Conservation (phyloP, 768 basidiomycete genomes). For the Leccinum fibrillosum region DNA sequence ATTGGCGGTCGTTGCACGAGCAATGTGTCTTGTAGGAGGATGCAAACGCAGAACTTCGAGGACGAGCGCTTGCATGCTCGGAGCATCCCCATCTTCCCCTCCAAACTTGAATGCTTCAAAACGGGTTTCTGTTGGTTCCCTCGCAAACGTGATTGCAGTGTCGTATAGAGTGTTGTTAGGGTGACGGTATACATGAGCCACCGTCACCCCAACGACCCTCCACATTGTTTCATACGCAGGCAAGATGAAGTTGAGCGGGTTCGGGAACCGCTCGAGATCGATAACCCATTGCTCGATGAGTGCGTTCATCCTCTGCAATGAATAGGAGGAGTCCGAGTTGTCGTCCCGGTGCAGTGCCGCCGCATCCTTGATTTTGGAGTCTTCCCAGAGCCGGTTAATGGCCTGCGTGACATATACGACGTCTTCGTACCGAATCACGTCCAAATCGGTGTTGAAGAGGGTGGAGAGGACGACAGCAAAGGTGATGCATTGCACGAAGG, state of each 20-base stretch:
- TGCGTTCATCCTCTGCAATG: slow-evolving; percentile 34
- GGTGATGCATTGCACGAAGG: slow-evolving; percentile 43
- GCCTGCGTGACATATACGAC: slow-evolving; percentile 36
- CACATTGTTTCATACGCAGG: slow-evolving; percentile 64
- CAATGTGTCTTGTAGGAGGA: slow-evolving; percentile 25
- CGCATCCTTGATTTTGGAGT: slow-evolving; percentile 19
- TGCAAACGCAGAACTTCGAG: slow-evolving; percentile 28
- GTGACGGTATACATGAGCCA: slow-evolving; percentile 28
- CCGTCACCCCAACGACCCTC: slow-evolving; percentile 54
- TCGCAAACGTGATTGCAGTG: slow-evolving; percentile 25
- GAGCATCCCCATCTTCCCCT: slow-evolving; percentile 7
- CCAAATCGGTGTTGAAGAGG: slow-evolving; percentile 34
- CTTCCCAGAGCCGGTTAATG: slow-evolving; percentile 35
- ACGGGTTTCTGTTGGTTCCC: slow-evolving; percentile 18
- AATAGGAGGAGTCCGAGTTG: not conserved
- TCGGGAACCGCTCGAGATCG: slow-evolving; percentile 17
- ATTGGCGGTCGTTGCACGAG: slow-evolving; percentile 6
- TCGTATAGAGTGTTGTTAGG: slow-evolving; percentile 20
- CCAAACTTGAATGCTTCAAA: slow-evolving; percentile 15
- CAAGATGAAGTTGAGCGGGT: slow-evolving; percentile 52
- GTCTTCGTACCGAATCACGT: slow-evolving; percentile 31
- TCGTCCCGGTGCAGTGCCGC: slow-evolving; percentile 12
- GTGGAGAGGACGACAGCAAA: slow-evolving; percentile 41
- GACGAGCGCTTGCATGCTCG: slow-evolving; percentile 26
- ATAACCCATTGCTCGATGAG: slow-evolving; percentile 36